These are phyloP conservation scores for Geotrichum aggregatum DNA, from an alignment of 1,139 yeast genomes.

Conservation along the genomic window DNA sequence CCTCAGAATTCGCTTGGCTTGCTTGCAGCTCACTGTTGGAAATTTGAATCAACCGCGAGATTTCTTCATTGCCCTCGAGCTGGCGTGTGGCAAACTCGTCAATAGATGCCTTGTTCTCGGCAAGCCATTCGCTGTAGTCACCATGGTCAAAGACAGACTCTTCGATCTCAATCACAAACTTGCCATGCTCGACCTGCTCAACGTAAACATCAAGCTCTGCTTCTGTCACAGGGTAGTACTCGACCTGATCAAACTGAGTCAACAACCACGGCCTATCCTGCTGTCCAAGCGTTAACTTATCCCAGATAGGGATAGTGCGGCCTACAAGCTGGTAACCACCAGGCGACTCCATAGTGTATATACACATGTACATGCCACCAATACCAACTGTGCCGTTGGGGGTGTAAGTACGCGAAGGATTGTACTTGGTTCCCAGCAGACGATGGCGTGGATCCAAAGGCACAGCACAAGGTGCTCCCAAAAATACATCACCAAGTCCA, in stretches of 20 bases:
- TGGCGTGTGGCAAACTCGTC: conserved; percentile 63
- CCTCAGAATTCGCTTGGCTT: conserved; percentile 42
- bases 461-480: conserved; percentile 98
- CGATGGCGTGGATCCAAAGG: conserved; percentile 96
- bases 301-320: conserved; percentile 97
- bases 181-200: conserved; percentile 77
- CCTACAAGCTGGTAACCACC: conserved; percentile 98
- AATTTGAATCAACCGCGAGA: conserved; percentile 74
- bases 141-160: conserved; percentile 80
- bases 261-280: conserved; percentile 85
- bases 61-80: conserved; percentile 80
- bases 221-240: conserved; percentile 87
- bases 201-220: conserved; percentile 67
- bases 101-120: conserved; percentile 66
- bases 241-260: conserved; percentile 88
- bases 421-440: conserved; percentile 85
- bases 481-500: conserved; percentile 94
- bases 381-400: conserved; percentile 97
- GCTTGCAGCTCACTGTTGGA: conserved; percentile 73
- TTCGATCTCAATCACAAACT: conserved; percentile 66
- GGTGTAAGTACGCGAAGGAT: conserved; percentile 92
- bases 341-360: conserved; percentile 96
- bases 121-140: conserved; percentile 73
- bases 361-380: conserved; percentile 98
- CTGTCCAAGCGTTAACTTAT: conserved; percentile 72